Evolutionary conservation across 805 yeast genomes (phyloP), one percentile per base, ranked within the genome.

Genomic region (Teunomyces pallodes): DNA sequence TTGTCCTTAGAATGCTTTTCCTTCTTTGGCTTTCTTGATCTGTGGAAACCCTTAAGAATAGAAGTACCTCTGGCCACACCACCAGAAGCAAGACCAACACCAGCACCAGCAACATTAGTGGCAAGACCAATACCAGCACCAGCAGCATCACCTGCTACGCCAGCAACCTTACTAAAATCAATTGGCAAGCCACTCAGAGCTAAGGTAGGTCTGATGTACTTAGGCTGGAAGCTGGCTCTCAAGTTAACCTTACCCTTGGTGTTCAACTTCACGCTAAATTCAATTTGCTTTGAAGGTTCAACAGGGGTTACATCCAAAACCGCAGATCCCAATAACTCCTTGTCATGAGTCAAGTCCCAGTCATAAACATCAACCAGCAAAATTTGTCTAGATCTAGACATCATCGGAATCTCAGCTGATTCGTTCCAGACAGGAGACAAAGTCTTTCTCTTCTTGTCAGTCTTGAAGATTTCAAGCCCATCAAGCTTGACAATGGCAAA

Each of bases 391-490:
- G 82, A 69, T 64, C 89, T 80, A 0, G 94, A 85, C 32, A 79
- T 74, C 49, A 87, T 64, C 3, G 87, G 83, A 54, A 89, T 65
- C 3, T 73, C 74, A 20, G 80, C 70, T 6, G 70, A 64, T 57
- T 88, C 94, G 61, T 88, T 84, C 91, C 94, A 90, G 9, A 75
- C 76, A 13, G 96, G 96, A 47, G 81, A 73, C 55, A 87, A 70
- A 0, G 87, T 81, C 61, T 81, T 86, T 67, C 85, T 84, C 50
- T 82, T 72, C 47, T 78, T 78, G 48, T 77, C 82, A 9, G 87
- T 82, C 65, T 74, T 86, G 69, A 64, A 79, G 4, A 82, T 65
- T 54, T 78, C 74, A 36, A 70, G 59, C 6, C 81, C 84, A 59
- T 85, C 83, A 13, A 84, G 61, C 42, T 61, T 68, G n/a, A 87